Evolutionary conservation across 2,329 filamentous ascomycete genomes (phyloP), one percentile per base, ranked within the genome.

Genomic region (Paecilomyces formosus): DNA sequence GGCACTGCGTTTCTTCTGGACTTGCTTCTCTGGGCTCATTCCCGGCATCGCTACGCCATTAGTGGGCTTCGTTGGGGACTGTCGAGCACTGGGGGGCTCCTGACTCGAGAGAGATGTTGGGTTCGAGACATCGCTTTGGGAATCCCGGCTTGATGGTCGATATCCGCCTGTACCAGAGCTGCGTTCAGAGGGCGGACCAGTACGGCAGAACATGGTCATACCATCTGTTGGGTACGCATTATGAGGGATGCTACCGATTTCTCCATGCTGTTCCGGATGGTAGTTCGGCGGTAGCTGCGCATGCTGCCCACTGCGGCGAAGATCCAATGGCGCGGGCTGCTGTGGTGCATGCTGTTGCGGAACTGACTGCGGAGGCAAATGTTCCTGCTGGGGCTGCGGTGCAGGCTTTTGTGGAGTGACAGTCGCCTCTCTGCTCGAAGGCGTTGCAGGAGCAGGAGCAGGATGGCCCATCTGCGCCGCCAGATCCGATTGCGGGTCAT

Each of bases 121-220:
- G 65, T 91, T 90, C 3, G 92, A 96, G 70, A 90, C 90, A 63
- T 97, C 93, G 74, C 93, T 97, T 65, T 90, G 87, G 54, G 90
- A 94, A 68, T 96, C 92, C 63, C 89, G 85, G 72, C 91, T 96
- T 13, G 88, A 88, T 53, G 92, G 90, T 53, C 92, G 84, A 55
- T 84, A 86, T 24, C 86, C 84, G 61, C 85, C 88, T 52, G 83
- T 85, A 22, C 82, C 82, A 26, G 87, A 88, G 74, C 82, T 92
- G 74, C 76, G 84, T 76, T 87, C 86, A n/a, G 85, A 88, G 55
- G 82, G 82, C 45, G 87, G 83, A 3, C 86, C 88, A 45, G 89
- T 87, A 60, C 92, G 86, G 74, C 93, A 97, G 62, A 97, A 88
- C 85, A 97, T 96, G 0, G 93, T 97, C 92, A 97, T 97, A 3